Evolutionary conservation across 148 eudicot species (phyloP), one percentile per base, ranked within the genome.

Genomic region (Camellia japonica): DNA sequence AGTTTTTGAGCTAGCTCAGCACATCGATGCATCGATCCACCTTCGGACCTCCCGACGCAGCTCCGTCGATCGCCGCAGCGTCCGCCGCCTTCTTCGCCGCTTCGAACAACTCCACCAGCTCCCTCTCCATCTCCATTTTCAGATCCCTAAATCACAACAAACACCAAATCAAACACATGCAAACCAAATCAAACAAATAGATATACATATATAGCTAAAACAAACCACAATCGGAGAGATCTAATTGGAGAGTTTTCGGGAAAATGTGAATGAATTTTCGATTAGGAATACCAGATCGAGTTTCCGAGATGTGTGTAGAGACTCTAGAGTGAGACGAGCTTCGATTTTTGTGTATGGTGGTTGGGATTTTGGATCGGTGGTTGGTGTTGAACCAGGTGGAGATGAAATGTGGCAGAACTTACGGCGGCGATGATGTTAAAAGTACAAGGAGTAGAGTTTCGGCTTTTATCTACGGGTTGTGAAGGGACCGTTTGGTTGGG

Each of bases 21-120:
- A 74, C 84, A 71, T 77, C 84, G 55, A 82, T 8, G 64, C 84
- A 82, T 1, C 83, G 83, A 14, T 76, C 80, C 23, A 82, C 80
- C 46, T 71, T 64, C 14, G 84, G 76, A 1, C 83, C 79, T 47
- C 70, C 68, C 3, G n/a, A 14, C 2, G 71, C 52, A 15, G 20
- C 75, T 6, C 80, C 80, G 16, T 82, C 73, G 43, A 8, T 46
- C 12, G 78, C 81, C 4, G 80, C 84, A 4, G 77, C 81, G 30
- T 82, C 84, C 7, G 84, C 84, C 9, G 80, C 84, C 68, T 82
- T 82, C 66, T 77, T 82, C 7, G 84, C 84, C 15, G 73, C 77
- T 60, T 78, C 78, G 54, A 71, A 82, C 81, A 82, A 60, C 81
- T 71, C 84, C 73, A 82, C 81, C 7, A 82, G 49, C 47, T 82